Evolutionary conservation across 2,329 filamentous ascomycete species (phyloP), one percentile per base, ranked within the genome.

Genomic region (Penicillium sp.): DNA sequence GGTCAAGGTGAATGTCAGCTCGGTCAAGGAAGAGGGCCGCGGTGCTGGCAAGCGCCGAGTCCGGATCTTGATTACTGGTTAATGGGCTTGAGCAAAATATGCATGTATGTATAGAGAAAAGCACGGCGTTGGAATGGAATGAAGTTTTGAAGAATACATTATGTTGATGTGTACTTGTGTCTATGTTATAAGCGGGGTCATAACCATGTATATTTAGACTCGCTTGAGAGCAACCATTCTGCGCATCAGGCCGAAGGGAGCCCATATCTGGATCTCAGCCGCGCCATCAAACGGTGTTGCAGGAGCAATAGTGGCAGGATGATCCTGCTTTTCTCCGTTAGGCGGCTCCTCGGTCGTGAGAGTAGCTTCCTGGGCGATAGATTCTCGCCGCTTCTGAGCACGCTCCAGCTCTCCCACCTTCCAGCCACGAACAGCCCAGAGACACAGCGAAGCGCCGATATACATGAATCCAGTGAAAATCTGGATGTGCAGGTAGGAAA

Each of bases 21-120:
- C 98, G 74, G 89, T 96, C 72, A 91, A 93, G 81, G 95, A 99
- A 75, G 91, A 96, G 62, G 77, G 76, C 19, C 74, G 79, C 79
- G 87, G 87, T 60, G 97, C 94, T n/a, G 95, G 95, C 56, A 99
- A 98, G 87, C 87, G 95, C 65, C 94, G 77, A 62, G 78, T 81
- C 10, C 69, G 79, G 35, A 76, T 81, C 54, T 66, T 80, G 60
- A 73, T 81, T 33, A 64, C 76, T 22, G 72, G 71, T 24, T 66
- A 43, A 44, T 46, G 11, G 46, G 18, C n/a, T 31, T n/a, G 14
- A 46, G 18, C 49, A 61, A 65, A 54, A 54, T 50, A 39, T 6
- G 55, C n/a, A 58, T 62, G 56, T 59, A 56, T 41, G 55, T 55
- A 39, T 63, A 62, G 54, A 65, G 39, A 51, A 57, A 50, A 54